A percentile compares a stretch with the other conserved stretches of the same genome.
Evolutionary conservation across 2,329 filamentous ascomycete species (phyloP).

Genomic region (Microdochium trichocladiopsis): DNA sequence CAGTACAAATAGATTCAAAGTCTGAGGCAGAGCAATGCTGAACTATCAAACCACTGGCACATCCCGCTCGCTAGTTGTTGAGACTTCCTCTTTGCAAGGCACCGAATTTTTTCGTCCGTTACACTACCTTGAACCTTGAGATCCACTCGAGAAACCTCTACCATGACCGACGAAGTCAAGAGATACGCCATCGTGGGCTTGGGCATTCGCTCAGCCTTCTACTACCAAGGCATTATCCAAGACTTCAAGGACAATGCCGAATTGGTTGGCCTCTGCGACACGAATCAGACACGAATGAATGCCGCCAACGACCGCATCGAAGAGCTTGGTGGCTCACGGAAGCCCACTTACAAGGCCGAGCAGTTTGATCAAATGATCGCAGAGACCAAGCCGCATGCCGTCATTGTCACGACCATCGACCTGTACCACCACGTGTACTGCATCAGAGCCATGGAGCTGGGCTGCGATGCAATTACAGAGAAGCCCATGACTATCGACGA

Average conservation of each 20-base stretch:
- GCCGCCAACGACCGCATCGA: constrained; percentile 29
- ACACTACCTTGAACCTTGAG: no score
- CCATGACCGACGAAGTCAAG: constrained; percentile 4
- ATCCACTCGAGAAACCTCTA: no score
- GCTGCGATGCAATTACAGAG: constrained; percentile 40
- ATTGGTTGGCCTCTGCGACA: constrained; percentile 36
- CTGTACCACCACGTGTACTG: constrained; percentile 38
- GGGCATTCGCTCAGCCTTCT: constrained; percentile 35
- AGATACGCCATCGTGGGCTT: constrained; percentile 32
- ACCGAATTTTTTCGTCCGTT: no score
- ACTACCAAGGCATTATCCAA: constrained; percentile 32
- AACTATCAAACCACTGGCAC: no score
- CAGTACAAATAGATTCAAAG: no score
- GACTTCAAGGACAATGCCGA: constrained; percentile 28
- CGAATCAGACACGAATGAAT: constrained; percentile 35
- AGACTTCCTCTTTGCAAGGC: no score
- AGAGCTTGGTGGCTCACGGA: constrained; percentile 20
- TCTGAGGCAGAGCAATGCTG: no score
- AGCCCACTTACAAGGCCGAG: constrained; percentile 34
- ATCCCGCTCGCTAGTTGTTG: no score
- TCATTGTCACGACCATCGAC: constrained; percentile 43
- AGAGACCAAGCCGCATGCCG: constrained; percentile 35
- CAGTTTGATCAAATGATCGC: constrained; percentile 38
- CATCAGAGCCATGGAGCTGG: constrained; percentile 36
- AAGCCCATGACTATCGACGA: constrained; percentile 46